phyloP scores from a whole-genome alignment of 306 rosid species.

The Phaseolus lunatus region DNA sequence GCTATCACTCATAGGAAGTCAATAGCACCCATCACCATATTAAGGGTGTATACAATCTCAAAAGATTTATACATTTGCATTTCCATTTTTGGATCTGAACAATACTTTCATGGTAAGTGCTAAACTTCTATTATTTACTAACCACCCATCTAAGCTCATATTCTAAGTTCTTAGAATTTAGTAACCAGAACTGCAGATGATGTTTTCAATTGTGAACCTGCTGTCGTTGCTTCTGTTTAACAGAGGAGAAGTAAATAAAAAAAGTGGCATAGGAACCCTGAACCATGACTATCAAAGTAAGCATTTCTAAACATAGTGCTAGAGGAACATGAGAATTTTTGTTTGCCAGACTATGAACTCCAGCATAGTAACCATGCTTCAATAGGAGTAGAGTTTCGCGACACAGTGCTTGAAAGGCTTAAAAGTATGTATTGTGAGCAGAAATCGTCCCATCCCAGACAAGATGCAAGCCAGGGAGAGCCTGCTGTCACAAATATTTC shows the following conservation, averaged over 20 bases:
- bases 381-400: background rate
- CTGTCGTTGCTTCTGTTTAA: slow-evolving; percentile 11
- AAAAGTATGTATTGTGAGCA: background rate
- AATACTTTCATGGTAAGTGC: too few species aligned
- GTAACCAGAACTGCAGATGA: slow-evolving; percentile 6
- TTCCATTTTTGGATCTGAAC: too few species aligned
- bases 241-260: background rate
- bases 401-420: slow-evolving; percentile 9
- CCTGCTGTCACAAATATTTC: background rate
- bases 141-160: slow-evolving; percentile 10
- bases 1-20: too few species aligned
- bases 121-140: background rate
- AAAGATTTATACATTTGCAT: too few species aligned
- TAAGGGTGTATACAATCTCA: too few species aligned
- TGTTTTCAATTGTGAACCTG: slow-evolving; percentile 9
- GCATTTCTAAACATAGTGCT: slow-evolving; percentile 14
- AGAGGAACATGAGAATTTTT: slow-evolving; percentile 11
- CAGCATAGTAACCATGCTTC: slow-evolving; percentile 3
- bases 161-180: background rate
- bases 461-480: slow-evolving; percentile 14
- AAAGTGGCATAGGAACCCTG: background rate
- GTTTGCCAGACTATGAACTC: slow-evolving; percentile 12
- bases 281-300: slow-evolving; percentile 10
- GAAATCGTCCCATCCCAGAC: background rate
- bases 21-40: too few species aligned